phyloP scores from a whole-genome alignment of 2,329 filamentous ascomycete species.

The Fusarium guadeloupense region DNA sequence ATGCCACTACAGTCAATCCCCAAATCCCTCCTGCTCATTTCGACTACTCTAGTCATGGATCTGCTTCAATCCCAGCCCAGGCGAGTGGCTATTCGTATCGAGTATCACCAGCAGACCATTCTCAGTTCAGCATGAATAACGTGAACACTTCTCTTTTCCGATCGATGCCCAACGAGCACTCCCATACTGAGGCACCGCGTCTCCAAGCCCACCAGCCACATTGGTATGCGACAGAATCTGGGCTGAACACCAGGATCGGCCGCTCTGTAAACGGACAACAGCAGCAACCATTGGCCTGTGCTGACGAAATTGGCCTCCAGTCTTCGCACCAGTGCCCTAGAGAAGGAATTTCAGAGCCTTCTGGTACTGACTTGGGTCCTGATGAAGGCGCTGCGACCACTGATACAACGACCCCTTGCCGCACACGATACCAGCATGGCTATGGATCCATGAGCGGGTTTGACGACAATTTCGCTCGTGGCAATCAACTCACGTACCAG shows the following conservation, averaged over 20 bases:
- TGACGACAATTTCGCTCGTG: neutral
- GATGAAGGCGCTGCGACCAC: neutral
- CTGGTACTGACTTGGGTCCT: neutral
- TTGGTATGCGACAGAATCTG: slow-evolving; percentile 20
- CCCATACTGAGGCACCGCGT: neutral
- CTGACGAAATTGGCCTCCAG: neutral
- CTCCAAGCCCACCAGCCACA: slow-evolving; percentile 17
- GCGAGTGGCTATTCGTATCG: slow-evolving; percentile 5
- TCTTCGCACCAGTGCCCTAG: neutral
- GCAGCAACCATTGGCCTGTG: slow-evolving; percentile 13
- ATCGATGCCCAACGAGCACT: neutral
- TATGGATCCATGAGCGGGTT: neutral
- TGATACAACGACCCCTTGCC: neutral
- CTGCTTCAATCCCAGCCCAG: neutral
- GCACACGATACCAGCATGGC: neutral
- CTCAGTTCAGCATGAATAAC: neutral
- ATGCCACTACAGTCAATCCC: neutral
- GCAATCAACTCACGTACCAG: slow-evolving; percentile 2
- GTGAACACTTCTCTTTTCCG: neutral
- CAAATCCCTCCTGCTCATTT: slow-evolving; percentile 3
- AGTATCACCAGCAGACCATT: neutral
- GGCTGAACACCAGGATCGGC: slow-evolving; percentile 17
- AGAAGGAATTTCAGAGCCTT: slow-evolving; percentile 4
- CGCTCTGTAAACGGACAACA: slow-evolving; percentile 14
- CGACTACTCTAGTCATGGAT: neutral